Percentiles rank a stretch among this genome's conserved stretches.
phyloP scores from a whole-genome alignment of 2,329 filamentous ascomycete species.

The Xylariaceae sp. region DNA sequence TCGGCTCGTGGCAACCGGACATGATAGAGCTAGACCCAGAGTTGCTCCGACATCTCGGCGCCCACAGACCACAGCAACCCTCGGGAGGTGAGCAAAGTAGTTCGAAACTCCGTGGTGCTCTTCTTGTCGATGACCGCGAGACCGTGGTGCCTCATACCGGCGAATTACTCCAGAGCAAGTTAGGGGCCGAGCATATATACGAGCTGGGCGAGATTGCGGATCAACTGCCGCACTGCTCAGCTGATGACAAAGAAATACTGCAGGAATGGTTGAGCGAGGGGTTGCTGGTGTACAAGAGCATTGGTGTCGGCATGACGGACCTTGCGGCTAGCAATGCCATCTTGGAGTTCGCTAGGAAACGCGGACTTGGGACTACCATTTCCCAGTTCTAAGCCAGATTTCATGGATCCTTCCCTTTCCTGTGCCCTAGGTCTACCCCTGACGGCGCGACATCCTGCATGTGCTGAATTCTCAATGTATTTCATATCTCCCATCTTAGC shows the following conservation, averaged over 20 bases:
- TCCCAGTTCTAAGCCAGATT: conserved; percentile 4
- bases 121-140: conserved; percentile 15
- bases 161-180: conserved; percentile 7
- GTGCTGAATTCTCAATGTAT: no score
- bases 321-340: conserved; percentile 14
- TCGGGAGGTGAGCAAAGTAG: no score
- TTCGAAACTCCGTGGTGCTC: conserved; percentile 4
- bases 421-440: no score
- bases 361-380: conserved; percentile 8
- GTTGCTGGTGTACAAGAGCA: conserved; percentile 13
- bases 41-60: neutral
- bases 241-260: neutral
- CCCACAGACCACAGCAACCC: neutral
- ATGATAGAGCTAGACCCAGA: conserved; percentile 16
- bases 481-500: no score
- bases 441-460: no score
- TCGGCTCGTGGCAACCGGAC: conserved; percentile 16
- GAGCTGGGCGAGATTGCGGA: conserved; percentile 11
- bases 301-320: conserved; percentile 14
- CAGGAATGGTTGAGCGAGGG: conserved; percentile 9
- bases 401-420: neutral
- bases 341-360: conserved; percentile 10
- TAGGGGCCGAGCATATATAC: conserved; percentile 2
- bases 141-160: conserved; percentile 11
- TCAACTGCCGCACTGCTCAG: neutral